Base-by-base conservation (phyloP, 768 basidiomycete species). In the Serpula lacrymans region DNA sequence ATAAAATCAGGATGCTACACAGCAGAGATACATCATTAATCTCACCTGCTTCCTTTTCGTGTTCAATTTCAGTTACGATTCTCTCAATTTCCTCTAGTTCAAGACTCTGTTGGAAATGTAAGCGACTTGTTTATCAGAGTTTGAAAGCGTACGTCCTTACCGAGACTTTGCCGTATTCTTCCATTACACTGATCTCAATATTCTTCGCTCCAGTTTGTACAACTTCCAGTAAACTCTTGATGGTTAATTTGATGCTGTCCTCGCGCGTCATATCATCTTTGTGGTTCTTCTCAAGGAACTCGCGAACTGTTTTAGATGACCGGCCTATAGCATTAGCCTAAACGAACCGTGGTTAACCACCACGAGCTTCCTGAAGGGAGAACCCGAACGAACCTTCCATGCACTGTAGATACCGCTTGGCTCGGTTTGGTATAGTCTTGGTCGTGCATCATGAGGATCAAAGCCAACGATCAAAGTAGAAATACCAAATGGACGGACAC, bases 131-230 rank as follows among this genome's bases (percentile, higher is more conserved):
- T 37, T 10, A 22, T 39, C 34, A 39, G 18, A 20, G 16, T 21
- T 22, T 16, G 30, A 29, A 13, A 33, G 29, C 25, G 38, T 30
- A 11, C 16, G 42, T n/a, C 56, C 77, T 48, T 49, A 96, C 94
- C 32, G 90, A 89, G 40, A 95, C 80, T 68, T 93, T 88, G 45
- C 90, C 89, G 60, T 91, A 97, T 46, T 84, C 78, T 58, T 96
- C 93, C 90, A 98, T 94, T 32, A 97, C 89, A 47, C 88, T 93
- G 53, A 99, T 91, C 63, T 99, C 96, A 48, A 99, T 98, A 64
- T 99, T 99, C 73, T 98, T 98, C 4, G 96, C 96, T n/a, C 96
- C 96, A 2, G 96, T 97, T 68, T 98, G 96, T 6, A 99, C 96
- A 26, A 99, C 94, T 63, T 99, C 96, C 17, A 99, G 72, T 53